Conservation (phyloP, 768 basidiomycete genomes). For the Trametes sanguinea region DNA sequence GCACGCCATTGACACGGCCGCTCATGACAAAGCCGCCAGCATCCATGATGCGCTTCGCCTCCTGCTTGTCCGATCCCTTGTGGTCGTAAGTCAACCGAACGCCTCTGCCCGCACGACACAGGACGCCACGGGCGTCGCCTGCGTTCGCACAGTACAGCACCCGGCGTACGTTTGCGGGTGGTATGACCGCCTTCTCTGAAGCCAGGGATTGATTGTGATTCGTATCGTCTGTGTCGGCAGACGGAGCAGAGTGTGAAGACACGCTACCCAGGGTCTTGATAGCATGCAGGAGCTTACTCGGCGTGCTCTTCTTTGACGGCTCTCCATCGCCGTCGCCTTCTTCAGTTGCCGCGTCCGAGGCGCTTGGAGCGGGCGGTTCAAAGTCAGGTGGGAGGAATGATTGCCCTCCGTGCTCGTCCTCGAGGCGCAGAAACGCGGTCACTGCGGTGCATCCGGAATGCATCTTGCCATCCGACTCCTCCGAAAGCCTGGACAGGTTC, state of each 20-base stretch:
- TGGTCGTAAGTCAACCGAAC: slow-evolving; percentile 97
- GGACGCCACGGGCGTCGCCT: slow-evolving; percentile 92
- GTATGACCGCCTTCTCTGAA: slow-evolving; percentile 21
- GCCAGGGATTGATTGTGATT: slow-evolving; percentile 19
- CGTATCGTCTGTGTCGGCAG: slow-evolving; percentile 23
- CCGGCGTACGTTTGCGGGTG: slow-evolving; percentile 48
- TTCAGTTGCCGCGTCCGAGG: slow-evolving; percentile 41
- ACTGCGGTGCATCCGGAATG: slow-evolving; percentile 98
- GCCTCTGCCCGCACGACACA: slow-evolving; percentile 88
- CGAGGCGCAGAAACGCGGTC: slow-evolving; percentile 90
- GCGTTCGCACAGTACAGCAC: slow-evolving; percentile 96
- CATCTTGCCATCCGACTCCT: slow-evolving; percentile 87
- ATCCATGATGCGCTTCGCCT: slow-evolving; percentile 96
- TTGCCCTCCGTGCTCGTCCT: slow-evolving; percentile 76
- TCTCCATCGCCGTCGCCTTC: slow-evolving; percentile 42
- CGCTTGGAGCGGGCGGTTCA: slow-evolving; percentile 24
- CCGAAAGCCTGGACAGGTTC: slow-evolving; percentile 79
- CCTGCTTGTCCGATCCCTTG: slow-evolving; percentile 95
- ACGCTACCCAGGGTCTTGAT: slow-evolving; percentile 47
- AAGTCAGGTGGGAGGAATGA: slow-evolving; percentile 50
- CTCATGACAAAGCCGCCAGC: slow-evolving; percentile 99
- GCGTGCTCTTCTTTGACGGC: slow-evolving; percentile 44
- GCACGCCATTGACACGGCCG: slow-evolving; percentile 95
- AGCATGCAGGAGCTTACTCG: slow-evolving; percentile 21
- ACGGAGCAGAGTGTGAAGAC: slow-evolving; percentile 25